Evolutionary conservation across 805 yeast genomes (phyloP).

Genomic region (Gaillardinia entomophila): DNA sequence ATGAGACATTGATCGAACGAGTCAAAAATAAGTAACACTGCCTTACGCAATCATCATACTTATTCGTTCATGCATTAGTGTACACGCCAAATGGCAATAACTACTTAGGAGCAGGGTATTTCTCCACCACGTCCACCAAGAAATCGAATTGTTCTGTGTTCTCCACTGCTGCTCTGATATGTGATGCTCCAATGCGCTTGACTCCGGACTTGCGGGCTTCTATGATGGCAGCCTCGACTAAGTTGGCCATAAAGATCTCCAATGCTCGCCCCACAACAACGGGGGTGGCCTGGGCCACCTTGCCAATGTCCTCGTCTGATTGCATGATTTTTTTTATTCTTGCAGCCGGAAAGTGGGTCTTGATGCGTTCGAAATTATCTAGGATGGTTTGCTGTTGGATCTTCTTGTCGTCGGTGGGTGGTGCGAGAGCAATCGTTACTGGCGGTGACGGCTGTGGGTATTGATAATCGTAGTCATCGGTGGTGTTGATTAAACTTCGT

Average conservation of each 20-base stretch:
- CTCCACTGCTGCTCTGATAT: conserved; percentile 77
- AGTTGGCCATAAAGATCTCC: conserved; percentile 83
- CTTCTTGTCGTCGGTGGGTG: not conserved
- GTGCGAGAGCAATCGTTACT: conserved; percentile 1
- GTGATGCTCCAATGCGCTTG: conserved; percentile 76
- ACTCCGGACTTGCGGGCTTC: conserved; percentile 73
- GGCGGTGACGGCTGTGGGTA: not conserved
- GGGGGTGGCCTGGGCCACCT: conserved; percentile 98
- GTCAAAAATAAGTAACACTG: not conserved
- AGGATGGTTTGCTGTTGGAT: conserved; percentile 19
- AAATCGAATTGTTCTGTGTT: conserved; percentile 91
- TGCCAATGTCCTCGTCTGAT: conserved; percentile 96
- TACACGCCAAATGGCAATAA: too few relatives aligned
- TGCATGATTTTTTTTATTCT: conserved; percentile 96
- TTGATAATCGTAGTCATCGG: not conserved
- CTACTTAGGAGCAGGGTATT: conserved; percentile 44
- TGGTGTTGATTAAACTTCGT: not conserved
- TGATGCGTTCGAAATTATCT: conserved; percentile 44
- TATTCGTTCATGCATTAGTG: not conserved
- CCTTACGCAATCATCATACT: not conserved
- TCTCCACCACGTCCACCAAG: conserved; percentile 66
- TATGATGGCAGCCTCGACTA: conserved; percentile 76
- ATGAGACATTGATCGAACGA: too few relatives aligned
- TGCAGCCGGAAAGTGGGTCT: conserved; percentile 87
- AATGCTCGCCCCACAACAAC: conserved; percentile 95